Conservation (phyloP, 2,329 filamentous ascomycete species). For the Colletotrichum tabaci region DNA sequence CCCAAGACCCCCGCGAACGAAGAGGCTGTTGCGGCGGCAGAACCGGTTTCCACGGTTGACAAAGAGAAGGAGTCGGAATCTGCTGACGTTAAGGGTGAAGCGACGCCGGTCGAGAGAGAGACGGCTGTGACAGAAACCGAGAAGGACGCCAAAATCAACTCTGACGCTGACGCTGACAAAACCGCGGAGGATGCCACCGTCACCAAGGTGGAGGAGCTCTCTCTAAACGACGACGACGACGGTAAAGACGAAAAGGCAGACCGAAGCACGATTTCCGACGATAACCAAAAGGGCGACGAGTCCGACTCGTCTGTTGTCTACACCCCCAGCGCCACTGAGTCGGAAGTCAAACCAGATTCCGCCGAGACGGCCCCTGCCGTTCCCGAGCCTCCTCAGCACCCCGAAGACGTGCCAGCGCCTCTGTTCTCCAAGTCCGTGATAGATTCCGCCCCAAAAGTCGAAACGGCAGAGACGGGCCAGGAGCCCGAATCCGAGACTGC, state of each 20-base stretch:
- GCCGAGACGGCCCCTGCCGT: constrained; percentile 13
- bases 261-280: constrained; percentile 20
- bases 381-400: constrained; percentile 62
- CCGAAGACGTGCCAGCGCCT: constrained; percentile 79
- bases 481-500: constrained; percentile 45
- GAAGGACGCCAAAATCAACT: constrained; percentile 6
- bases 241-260: constrained; percentile 26
- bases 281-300: constrained; percentile 45
- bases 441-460: constrained; percentile 11
- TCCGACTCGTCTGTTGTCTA: constrained; percentile 48
- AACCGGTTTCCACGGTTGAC: constrained; percentile 36
- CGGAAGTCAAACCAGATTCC: constrained; percentile 33
- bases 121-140: constrained; percentile 7
- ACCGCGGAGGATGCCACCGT: constrained; percentile 19
- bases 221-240: constrained; percentile 2
- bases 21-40: constrained; percentile 39
- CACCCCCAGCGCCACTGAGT: constrained; percentile 37
- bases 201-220: constrained; percentile 36
- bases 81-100: constrained; percentile 32
- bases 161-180: neutral
- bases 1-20: constrained; percentile 44
- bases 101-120: constrained; percentile 10
- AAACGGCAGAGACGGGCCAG: constrained; percentile 7
- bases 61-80: constrained; percentile 30
- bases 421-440: constrained; percentile 66